phyloP scores from a whole-genome alignment of 208 protist genomes.

The Angomonas ambiguus region DNA sequence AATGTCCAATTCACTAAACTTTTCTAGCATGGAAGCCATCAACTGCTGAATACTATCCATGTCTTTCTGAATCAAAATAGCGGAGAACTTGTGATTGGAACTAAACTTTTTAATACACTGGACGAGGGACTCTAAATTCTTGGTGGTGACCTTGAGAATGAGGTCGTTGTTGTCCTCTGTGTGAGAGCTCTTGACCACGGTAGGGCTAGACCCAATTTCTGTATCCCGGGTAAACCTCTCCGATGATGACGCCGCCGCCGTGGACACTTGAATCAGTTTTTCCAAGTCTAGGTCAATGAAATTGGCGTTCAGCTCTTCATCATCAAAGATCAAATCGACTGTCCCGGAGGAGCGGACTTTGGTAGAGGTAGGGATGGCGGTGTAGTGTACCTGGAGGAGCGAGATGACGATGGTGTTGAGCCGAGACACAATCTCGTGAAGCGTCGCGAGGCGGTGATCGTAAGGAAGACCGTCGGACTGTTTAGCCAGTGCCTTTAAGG shows the following conservation, averaged over 20 bases:
- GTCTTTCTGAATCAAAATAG: constrained; percentile 80
- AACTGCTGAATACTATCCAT: constrained; percentile 70
- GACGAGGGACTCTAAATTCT: constrained; percentile 60
- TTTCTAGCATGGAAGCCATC: constrained; percentile 68
- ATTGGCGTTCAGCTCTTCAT: constrained; percentile 26
- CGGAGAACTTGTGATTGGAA: constrained; percentile 69
- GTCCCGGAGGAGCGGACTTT: constrained; percentile 37
- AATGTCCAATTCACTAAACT: constrained; percentile 66
- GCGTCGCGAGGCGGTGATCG: constrained; percentile 61
- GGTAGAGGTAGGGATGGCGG: constrained; percentile 41
- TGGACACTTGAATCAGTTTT: constrained; percentile 38
- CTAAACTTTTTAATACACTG: constrained; percentile 66
- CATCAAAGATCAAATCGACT: constrained; percentile 58
- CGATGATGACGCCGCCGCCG: not conserved
- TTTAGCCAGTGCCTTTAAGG: constrained; percentile 25
- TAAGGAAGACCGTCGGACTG: constrained; percentile 34
- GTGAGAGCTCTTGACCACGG: not conserved
- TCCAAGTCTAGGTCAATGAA: constrained; percentile 71
- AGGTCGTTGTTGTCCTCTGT: constrained; percentile 44
- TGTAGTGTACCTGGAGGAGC: constrained; percentile 72
- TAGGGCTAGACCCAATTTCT: not conserved
- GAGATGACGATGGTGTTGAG: constrained; percentile 63
- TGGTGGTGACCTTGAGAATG: constrained; percentile 47
- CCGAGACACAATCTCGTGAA: constrained; percentile 60
- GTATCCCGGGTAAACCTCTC: not conserved